Evolutionary conservation across 768 basidiomycete genomes (phyloP).

Genomic region (Agrocybe praecox): DNA sequence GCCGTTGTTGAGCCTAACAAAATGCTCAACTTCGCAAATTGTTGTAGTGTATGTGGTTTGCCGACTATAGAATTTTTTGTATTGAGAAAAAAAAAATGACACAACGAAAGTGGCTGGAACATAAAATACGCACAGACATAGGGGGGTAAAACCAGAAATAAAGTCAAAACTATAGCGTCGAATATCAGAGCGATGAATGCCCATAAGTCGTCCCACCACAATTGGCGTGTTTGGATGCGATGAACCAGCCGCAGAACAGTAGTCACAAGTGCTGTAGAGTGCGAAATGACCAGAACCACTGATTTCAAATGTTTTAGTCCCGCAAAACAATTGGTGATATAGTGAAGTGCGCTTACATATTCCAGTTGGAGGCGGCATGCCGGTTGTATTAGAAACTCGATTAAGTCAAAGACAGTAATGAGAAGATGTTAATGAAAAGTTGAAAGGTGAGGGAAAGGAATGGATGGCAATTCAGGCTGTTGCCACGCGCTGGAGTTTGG

Average conservation of each 20-base stretch:
- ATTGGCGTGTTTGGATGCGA: slow-evolving; percentile 20
- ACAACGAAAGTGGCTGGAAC: too few species aligned
- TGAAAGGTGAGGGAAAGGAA: background rate
- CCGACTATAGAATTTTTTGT: background rate
- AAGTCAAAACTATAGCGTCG: slow-evolving; percentile 10
- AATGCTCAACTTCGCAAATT: background rate
- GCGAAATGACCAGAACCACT: slow-evolving; percentile 12
- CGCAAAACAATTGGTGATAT: background rate
- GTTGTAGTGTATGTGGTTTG: background rate
- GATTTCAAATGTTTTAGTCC: background rate
- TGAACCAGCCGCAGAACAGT: slow-evolving; percentile 23
- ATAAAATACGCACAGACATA: background rate
- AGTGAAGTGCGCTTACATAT: background rate
- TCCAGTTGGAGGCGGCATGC: background rate
- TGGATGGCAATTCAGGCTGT: background rate
- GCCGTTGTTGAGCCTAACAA: too few species aligned
- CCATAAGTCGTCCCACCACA: slow-evolving; percentile 34
- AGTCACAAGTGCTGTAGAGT: slow-evolving; percentile 17
- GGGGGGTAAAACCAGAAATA: background rate
- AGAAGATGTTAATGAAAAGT: too few species aligned
- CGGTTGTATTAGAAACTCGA: too few species aligned
- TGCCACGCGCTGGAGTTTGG: background rate
- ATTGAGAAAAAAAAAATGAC: background rate
- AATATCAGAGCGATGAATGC: slow-evolving; percentile 22
- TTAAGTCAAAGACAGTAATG: too few species aligned